phyloP scores from a whole-genome alignment of 169 alveolate genomes.

The Ichthyophthirius multifiliis region DNA sequence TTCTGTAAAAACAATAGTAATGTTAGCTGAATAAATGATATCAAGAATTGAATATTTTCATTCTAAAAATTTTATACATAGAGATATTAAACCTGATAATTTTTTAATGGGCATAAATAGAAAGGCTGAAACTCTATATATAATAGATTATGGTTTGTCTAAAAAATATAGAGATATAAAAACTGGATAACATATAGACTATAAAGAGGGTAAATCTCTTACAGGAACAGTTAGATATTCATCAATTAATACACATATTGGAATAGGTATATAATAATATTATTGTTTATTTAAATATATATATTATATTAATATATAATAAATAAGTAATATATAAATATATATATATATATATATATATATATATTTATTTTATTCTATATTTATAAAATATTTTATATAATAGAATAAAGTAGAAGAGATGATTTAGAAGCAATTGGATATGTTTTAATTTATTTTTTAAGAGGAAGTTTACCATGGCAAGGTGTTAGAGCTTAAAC shows the following conservation, averaged over 20 bases:
- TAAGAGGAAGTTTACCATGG: conserved; percentile 81
- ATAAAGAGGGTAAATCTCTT: conserved; percentile 56
- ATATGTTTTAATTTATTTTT: conserved; percentile 67
- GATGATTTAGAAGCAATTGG: conserved; percentile 82
- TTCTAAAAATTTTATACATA: conserved; percentile 67
- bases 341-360: not conserved
- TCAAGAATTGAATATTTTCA: conserved; percentile 77
- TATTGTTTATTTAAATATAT: not conserved
- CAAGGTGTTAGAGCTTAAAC: conserved; percentile 72
- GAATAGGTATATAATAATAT: conserved; percentile 39
- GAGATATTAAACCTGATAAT: conserved; percentile 87
- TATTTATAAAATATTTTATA: not conserved
- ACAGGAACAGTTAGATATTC: conserved; percentile 81
- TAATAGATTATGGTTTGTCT: conserved; percentile 74
- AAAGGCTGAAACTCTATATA: conserved; percentile 49
- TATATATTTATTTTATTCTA: not conserved
- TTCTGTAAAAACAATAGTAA: conserved; percentile 57
- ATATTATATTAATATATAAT: not conserved
- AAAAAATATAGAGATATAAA: conserved; percentile 66
- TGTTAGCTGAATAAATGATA: conserved; percentile 61
- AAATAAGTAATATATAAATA: not conserved
- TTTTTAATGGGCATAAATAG: conserved; percentile 75
- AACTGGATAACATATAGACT: conserved; percentile 65
- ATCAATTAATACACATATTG: conserved; percentile 69
- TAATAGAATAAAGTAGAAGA: conserved; percentile 70